These are phyloP conservation scores for Botrytis squamosa DNA, from an alignment of 2,329 filamentous ascomycete species.

Conservation along the genomic window DNA sequence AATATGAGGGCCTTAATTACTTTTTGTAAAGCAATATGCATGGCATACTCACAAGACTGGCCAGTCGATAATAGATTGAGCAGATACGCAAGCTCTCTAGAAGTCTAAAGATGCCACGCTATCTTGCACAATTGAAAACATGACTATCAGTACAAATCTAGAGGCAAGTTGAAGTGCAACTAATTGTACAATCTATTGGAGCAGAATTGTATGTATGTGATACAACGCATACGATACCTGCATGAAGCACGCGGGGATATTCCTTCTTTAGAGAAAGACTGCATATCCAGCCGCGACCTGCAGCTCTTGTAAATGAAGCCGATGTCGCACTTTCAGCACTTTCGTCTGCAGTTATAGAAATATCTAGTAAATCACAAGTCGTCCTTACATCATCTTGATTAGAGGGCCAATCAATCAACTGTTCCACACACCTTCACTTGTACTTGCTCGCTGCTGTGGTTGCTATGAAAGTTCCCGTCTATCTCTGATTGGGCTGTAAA, in stretches of 20 bases:
- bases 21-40: not conserved
- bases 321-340: not conserved
- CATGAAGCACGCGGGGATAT: not conserved
- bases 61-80: not conserved
- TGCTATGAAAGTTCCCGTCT: not conserved
- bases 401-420: not conserved
- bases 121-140: not conserved
- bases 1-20: not conserved
- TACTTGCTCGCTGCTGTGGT: not conserved
- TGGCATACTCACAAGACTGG: not conserved
- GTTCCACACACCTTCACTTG: not conserved
- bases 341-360: no score
- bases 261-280: not conserved
- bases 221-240: not conserved
- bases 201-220: not conserved
- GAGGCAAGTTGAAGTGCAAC: not conserved
- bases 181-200: not conserved
- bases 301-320: not conserved
- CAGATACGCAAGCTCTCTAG: not conserved
- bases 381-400: not conserved
- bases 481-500: not conserved
- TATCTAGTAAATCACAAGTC: not conserved
- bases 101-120: not conserved
- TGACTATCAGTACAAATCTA: not conserved
- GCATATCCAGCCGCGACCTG: not conserved